Percentiles rank a stretch among this genome's conserved stretches.
Evolutionary conservation across 352 stramenopile species (phyloP).

Genomic region (Phytophthora hibernalis): DNA sequence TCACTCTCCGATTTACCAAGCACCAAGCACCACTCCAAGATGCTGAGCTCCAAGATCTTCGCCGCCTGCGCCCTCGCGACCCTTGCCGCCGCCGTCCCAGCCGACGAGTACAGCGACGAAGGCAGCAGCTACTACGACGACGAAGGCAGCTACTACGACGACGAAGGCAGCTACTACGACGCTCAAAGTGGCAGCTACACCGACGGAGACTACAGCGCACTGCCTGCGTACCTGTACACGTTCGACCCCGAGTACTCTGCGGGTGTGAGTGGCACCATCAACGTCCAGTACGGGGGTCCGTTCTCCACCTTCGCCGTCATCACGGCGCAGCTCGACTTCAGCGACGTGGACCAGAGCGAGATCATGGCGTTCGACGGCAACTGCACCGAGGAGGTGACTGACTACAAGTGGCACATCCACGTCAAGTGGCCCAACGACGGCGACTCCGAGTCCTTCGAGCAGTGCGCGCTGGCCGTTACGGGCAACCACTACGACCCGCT

Average conservation of each 20-base stretch:
- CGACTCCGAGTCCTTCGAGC: slow-evolving; percentile 44
- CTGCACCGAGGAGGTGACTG: slow-evolving; percentile 41
- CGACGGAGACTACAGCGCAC: slow-evolving; percentile 12
- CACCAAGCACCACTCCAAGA: slow-evolving; percentile 14
- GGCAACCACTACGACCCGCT: slow-evolving; percentile 72
- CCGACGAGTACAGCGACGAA: slow-evolving; percentile 10
- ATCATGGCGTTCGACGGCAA: slow-evolving; percentile 50
- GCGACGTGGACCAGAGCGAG: slow-evolving; percentile 35
- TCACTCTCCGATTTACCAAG: slow-evolving; percentile 32
- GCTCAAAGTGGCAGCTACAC: slow-evolving; percentile 6
- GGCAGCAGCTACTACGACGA: not conserved
- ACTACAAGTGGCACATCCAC: slow-evolving; percentile 70
- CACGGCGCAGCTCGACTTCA: slow-evolving; percentile 54
- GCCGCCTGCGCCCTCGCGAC: slow-evolving; percentile 20
- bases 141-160: slow-evolving; percentile 9
- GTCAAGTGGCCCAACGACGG: slow-evolving; percentile 49
- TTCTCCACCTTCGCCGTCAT: slow-evolving; percentile 52
- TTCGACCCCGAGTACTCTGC: slow-evolving; percentile 50
- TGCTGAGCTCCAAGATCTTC: slow-evolving; percentile 36
- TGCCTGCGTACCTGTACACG: slow-evolving; percentile 44
- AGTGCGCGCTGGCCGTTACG: slow-evolving; percentile 45
- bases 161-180: slow-evolving; percentile 11
- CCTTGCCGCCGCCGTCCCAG: slow-evolving; percentile 12
- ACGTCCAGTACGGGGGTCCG: slow-evolving; percentile 46
- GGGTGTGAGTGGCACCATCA: slow-evolving; percentile 49